phyloP scores from a whole-genome alignment of 495 filamentous ascomycete species.

The Penicillium longicatenatum region DNA sequence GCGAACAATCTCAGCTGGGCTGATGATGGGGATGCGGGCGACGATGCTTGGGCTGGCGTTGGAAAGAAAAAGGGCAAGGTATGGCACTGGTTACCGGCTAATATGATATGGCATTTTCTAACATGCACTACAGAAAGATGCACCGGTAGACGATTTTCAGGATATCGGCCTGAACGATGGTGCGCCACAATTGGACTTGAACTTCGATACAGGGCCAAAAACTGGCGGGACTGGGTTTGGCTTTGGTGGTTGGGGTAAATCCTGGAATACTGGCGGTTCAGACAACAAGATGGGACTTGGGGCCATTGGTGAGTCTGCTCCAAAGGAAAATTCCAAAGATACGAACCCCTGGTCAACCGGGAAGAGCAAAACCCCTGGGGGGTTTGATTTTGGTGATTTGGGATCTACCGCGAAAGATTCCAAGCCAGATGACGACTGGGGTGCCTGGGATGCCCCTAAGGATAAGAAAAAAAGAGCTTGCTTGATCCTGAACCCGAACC shows the following conservation, averaged over 20 bases:
- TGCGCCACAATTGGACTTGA: constrained; percentile 49
- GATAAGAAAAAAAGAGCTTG: constrained; percentile 33
- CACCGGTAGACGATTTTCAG: constrained; percentile 41
- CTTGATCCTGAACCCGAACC: constrained; percentile 31
- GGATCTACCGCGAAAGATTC: constrained; percentile 29
- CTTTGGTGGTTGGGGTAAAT: constrained; percentile 50
- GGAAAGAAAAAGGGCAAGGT: constrained; percentile 54
- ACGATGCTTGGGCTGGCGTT: constrained; percentile 40
- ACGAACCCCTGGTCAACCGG: constrained; percentile 45
- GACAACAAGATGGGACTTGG: constrained; percentile 35
- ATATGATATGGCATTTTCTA: neutral
- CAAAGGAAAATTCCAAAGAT: constrained; percentile 38
- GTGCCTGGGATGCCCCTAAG: constrained; percentile 23
- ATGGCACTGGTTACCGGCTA: neutral
- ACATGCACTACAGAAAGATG: constrained; percentile 23
- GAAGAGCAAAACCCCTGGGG: constrained; percentile 43
- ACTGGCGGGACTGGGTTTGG: constrained; percentile 37
- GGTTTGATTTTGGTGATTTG: constrained; percentile 51
- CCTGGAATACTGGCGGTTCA: constrained; percentile 39
- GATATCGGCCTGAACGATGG: constrained; percentile 47
- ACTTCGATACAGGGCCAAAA: constrained; percentile 40
- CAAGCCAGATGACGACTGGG: constrained; percentile 25
- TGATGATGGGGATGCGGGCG: constrained; percentile 34
- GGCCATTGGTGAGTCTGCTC: constrained; percentile 31
- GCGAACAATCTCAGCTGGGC: constrained; percentile 48